These are phyloP conservation scores for Thraustochytrium sp. DNA, from an alignment of 352 stramenopile species.

Conservation along the genomic window DNA sequence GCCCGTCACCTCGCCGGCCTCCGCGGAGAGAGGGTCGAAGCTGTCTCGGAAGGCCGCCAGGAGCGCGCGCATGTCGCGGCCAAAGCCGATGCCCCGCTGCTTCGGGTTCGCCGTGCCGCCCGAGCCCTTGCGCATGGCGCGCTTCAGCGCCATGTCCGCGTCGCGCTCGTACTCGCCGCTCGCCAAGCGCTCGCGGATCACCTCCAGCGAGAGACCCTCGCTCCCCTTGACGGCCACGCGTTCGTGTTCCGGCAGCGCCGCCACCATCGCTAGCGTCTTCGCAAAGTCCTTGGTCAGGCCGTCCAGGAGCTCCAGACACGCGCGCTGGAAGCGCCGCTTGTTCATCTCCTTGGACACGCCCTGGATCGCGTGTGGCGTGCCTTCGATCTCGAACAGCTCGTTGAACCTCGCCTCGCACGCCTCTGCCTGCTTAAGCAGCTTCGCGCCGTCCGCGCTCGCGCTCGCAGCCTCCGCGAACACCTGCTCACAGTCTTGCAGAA, in stretches of 20 bases:
- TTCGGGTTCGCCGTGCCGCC: background rate
- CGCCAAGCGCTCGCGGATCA: background rate
- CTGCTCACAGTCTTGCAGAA: constrained; percentile 9
- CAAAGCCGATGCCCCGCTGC: constrained; percentile 23
- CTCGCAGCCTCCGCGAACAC: background rate
- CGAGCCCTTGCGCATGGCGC: constrained; percentile 14
- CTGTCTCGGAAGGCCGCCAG: background rate
- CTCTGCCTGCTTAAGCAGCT: background rate
- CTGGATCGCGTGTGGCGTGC: background rate
- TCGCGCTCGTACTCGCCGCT: background rate
- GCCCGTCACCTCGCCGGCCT: background rate
- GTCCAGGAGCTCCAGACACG: background rate
- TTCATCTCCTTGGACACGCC: background rate
- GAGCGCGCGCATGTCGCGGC: background rate
- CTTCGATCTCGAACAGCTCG: background rate
- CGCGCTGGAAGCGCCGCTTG: background rate
- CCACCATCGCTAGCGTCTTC: background rate
- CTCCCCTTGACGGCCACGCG: background rate
- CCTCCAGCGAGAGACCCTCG: background rate
- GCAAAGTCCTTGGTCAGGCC: background rate
- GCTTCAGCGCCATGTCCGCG: background rate
- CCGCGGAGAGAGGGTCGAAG: background rate
- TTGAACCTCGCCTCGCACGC: constrained; percentile 22
- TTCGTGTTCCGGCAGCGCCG: background rate
- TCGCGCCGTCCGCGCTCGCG: background rate